A percentile compares a stretch with the other conserved stretches of the same genome.
Evolutionary conservation across 2,329 filamentous ascomycete genomes (phyloP).

Genomic region (Diplodia corticola): DNA sequence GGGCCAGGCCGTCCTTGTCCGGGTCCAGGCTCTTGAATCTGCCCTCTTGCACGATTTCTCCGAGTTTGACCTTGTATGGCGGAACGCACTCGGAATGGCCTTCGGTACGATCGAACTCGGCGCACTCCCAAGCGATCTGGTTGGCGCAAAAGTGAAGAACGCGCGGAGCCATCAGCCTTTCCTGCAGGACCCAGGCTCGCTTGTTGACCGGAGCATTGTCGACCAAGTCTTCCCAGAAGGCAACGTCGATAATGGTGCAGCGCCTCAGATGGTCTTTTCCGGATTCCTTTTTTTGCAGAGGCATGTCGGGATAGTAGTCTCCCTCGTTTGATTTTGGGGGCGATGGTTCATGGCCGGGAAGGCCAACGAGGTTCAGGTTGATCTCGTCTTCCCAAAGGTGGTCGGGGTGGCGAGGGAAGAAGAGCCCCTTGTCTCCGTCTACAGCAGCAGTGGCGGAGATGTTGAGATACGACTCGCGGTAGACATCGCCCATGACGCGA

Average conservation of each 20-base stretch:
- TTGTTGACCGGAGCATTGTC: background rate
- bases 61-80: background rate
- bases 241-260: background rate
- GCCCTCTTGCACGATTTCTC: conserved; percentile 10
- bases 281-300: too few relatives aligned
- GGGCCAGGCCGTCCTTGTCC: background rate
- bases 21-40: conserved; percentile 23
- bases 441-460: conserved; percentile 30
- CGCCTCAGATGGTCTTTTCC: background rate
- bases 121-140: background rate
- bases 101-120: conserved; percentile 24
- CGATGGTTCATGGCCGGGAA: background rate
- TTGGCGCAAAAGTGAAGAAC: background rate
- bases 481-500: conserved; percentile 27
- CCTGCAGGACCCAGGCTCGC: conserved; percentile 9
- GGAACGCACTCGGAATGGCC: conserved; percentile 15
- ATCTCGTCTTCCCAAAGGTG: conserved; percentile 26
- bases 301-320: too few relatives aligned
- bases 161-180: conserved; percentile 6
- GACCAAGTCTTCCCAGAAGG: background rate
- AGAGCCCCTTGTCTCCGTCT: conserved; percentile 27
- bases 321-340: too few relatives aligned
- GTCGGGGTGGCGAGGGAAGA: conserved; percentile 18
- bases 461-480: conserved; percentile 28
- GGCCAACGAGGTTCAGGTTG: conserved; percentile 14